Base-by-base conservation (phyloP, 495 filamentous ascomycete species). In the Penicillium robsamsonii region DNA sequence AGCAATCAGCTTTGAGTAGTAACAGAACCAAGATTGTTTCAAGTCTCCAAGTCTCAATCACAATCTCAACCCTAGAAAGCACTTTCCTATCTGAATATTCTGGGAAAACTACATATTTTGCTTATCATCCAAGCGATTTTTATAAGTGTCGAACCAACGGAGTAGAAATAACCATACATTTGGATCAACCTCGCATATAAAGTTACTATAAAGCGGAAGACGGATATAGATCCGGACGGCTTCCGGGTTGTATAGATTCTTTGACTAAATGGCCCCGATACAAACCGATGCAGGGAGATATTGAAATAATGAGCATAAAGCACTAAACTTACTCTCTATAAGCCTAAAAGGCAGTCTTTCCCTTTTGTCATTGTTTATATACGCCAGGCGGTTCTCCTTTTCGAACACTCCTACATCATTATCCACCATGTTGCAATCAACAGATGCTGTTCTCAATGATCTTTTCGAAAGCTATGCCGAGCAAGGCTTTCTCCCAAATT, bases 401-500 rank as follows among this genome's bases (percentile, higher is more conserved):
- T 44, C 42, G 24, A 43, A 17, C 45, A 33, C 53, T 50, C 25
- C 29, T 35, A n/a, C 29, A 37, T 17, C 17, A 55, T 48, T 37
- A 29, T 40, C 27, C 46, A 59, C 56, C 57, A 98, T 98, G 93
- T 77, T 90, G 60, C 82, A 60, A 37, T 70, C 89, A 45, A 81
- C 87, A 37, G 78, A 92, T 42, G 86, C 94, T 24, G 69, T 75
- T 49, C 76, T 92, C 44, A 79, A 86, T 61, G 84, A 95, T 29
- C 13, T 54, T 15, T 54, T 54, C 42, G 25, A 54, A 22, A 9
- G 2, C 58, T 97, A 95, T 75, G 85, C 84, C 60, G 75, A 82
- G 44, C 81, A 91, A 74, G 94, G 94, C 54, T 98, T 98, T 74
- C 85, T 98, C 35, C 91, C 94, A 0, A 71, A 83, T n/a, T 78